Conservation (phyloP, 148 eudicot species). For the Chenopodium formosanum region DNA sequence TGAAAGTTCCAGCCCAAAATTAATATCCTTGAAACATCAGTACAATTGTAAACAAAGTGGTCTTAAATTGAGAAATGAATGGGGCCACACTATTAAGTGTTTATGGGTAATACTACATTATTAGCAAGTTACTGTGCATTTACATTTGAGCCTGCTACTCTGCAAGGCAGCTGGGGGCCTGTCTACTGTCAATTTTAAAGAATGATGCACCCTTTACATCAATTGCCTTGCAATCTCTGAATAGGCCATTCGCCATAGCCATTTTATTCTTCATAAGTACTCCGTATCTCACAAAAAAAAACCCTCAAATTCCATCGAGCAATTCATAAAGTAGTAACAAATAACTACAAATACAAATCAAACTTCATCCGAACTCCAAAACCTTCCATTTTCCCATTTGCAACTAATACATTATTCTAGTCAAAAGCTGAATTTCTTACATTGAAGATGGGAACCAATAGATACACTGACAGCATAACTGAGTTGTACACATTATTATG, state of each 20-base stretch:
- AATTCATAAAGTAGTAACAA: not conserved
- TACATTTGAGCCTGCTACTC: not conserved
- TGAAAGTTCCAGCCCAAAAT: not conserved
- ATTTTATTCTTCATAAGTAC: not conserved
- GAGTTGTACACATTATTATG: not conserved
- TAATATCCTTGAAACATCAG: not conserved
- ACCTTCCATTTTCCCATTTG: not conserved
- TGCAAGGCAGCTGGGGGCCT: not conserved
- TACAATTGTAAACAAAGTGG: not conserved
- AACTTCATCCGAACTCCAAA: not conserved
- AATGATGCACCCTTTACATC: not conserved
- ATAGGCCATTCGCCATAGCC: not conserved
- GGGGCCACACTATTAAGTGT: not conserved
- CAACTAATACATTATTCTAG: not conserved
- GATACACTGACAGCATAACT: constrained; percentile 6
- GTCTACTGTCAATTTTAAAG: not conserved
- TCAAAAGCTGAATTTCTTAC: constrained; percentile 7
- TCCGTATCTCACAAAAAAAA: no score
- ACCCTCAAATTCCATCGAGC: not conserved
- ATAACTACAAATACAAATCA: not conserved
- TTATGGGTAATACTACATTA: not conserved
- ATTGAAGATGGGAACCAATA: not conserved
- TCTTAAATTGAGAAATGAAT: not conserved
- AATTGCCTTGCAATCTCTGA: not conserved
- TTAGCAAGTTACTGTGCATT: not conserved